Evolutionary conservation across 2,329 filamentous ascomycete genomes (phyloP).

Genomic region (Nothophaeocryptopus gaeumannii): DNA sequence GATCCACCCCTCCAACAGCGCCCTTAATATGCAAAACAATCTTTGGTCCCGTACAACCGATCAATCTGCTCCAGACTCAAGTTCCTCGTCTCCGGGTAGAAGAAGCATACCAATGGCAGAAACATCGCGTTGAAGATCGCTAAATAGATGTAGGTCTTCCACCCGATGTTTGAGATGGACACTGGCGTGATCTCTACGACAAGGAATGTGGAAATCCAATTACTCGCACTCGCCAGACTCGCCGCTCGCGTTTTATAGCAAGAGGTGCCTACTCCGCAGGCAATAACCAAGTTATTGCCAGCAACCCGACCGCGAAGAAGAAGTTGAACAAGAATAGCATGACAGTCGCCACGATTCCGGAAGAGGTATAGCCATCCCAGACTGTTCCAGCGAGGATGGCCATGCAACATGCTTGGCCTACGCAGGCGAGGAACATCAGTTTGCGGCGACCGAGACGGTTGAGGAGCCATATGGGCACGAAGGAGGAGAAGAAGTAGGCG

Average conservation of each 20-base stretch:
- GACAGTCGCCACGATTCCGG: conserved; percentile 40
- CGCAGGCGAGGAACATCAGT: conserved; percentile 38
- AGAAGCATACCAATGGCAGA: conserved; percentile 59
- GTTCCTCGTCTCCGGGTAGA: conserved; percentile 47
- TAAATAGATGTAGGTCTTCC: conserved; percentile 44
- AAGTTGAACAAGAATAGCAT: conserved; percentile 43
- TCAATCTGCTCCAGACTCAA: conserved; percentile 54
- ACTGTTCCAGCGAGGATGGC: conserved; percentile 47
- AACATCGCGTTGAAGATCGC: conserved; percentile 51
- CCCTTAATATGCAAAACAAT: conserved; percentile 19
- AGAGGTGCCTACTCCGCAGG: conserved; percentile 92
- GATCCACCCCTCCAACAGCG: conserved; percentile 9
- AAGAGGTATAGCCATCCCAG: conserved; percentile 37
- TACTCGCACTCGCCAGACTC: conserved; percentile 73
- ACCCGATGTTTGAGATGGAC: conserved; percentile 36
- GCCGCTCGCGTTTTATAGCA: conserved; percentile 93
- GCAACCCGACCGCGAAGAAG: conserved; percentile 35
- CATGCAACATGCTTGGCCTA: conserved; percentile 43
- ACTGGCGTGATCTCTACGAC: conserved; percentile 40
- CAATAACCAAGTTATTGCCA: conserved; percentile 89
- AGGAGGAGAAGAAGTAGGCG: conserved; percentile 40
- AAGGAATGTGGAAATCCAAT: conserved; percentile 40
- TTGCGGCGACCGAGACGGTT: conserved; percentile 56
- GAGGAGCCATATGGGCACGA: conserved; percentile 44
- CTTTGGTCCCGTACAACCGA: conserved; percentile 38